These are phyloP conservation scores for Galerina marginata DNA, from an alignment of 768 basidiomycete genomes.

Conservation along the genomic window DNA sequence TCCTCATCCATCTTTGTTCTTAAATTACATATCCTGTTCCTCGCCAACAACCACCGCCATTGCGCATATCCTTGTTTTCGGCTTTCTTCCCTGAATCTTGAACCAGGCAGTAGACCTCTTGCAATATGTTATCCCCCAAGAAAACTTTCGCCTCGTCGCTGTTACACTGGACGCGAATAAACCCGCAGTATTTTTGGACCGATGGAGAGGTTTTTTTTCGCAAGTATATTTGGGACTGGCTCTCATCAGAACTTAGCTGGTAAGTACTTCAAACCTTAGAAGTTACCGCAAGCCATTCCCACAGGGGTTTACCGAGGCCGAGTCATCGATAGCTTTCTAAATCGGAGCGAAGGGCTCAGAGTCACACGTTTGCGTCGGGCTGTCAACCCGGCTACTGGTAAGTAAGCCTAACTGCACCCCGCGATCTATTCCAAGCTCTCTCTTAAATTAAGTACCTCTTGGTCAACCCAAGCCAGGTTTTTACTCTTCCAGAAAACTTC, in stretches of 20 bases:
- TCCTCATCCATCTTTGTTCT: conserved; percentile 1
- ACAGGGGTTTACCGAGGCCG: conserved; percentile 8
- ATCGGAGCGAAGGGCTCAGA: not conserved
- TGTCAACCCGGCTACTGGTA: conserved; percentile 1
- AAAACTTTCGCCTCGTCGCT: no score
- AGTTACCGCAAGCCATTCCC: not conserved
- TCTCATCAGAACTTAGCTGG: not conserved
- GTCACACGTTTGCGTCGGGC: conserved; percentile 7
- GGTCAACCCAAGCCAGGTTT: no score
- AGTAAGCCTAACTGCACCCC: not conserved
- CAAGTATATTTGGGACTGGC: not conserved
- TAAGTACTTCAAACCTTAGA: not conserved
- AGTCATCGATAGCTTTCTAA: conserved; percentile 1
- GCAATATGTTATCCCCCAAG: no score
- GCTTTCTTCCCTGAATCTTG: no score
- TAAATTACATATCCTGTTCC: not conserved
- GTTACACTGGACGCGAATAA: conserved; percentile 2
- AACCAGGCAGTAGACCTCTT: no score
- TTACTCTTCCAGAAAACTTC: no score
- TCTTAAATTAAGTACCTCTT: not conserved
- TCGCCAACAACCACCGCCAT: not conserved
- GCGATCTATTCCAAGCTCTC: conserved; percentile 5
- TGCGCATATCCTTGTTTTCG: no score
- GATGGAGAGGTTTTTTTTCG: no score
- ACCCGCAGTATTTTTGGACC: not conserved